Percentiles rank a stretch among this genome's conserved stretches.
Evolutionary conservation across 495 filamentous ascomycete species (phyloP).

Genomic region (Aspergillus baeticus): DNA sequence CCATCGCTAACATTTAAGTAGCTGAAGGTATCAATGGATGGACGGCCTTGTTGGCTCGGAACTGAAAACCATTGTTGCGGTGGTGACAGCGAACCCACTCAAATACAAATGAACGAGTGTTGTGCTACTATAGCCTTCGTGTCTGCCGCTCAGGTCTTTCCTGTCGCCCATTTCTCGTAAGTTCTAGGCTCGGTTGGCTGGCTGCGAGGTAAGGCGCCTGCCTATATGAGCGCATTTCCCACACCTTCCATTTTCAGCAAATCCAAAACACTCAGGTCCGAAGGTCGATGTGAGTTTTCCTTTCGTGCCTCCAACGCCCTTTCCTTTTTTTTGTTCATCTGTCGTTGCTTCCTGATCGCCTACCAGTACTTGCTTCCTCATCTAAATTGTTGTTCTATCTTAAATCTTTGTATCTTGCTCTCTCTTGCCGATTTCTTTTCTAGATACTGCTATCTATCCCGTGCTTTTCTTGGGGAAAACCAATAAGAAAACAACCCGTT

Average conservation of each 20-base stretch:
- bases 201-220: background rate
- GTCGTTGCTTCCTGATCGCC: slow-evolving; percentile 19
- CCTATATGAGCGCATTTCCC: background rate
- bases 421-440: slow-evolving; percentile 19
- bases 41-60: too few relatives aligned
- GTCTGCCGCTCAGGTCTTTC: too few relatives aligned
- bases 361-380: background rate
- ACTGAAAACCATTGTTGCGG: too few relatives aligned
- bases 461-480: slow-evolving; percentile 1
- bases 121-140: too few relatives aligned
- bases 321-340: slow-evolving; percentile 12
- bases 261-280: background rate
- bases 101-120: too few relatives aligned
- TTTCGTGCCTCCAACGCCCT: slow-evolving; percentile 17
- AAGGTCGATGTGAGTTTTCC: background rate
- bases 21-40: too few relatives aligned
- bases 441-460: slow-evolving; percentile 28
- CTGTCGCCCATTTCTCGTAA: too few relatives aligned
- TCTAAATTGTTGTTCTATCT: slow-evolving; percentile 8
- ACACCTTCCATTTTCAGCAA: slow-evolving; percentile 4
- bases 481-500: slow-evolving; percentile 7
- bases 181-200: background rate
- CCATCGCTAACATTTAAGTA: too few relatives aligned
- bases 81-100: too few relatives aligned
- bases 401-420: slow-evolving; percentile 1